Evolutionary conservation across 108 stramenopile genomes (phyloP).

Genomic region (Heterococcus sp.): DNA sequence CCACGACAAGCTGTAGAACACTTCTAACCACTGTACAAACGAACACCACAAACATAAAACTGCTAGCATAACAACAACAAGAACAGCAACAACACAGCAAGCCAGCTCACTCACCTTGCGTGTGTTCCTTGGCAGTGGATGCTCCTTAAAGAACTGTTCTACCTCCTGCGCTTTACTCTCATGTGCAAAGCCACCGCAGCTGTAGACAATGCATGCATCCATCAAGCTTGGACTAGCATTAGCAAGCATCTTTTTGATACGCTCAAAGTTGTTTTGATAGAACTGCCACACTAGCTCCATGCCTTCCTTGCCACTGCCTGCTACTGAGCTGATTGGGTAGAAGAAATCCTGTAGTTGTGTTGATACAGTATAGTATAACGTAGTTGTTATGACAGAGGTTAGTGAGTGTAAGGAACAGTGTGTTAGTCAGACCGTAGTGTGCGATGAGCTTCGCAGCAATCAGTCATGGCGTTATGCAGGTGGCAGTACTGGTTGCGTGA

Average conservation of each 20-base stretch:
- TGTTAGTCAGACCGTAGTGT: not conserved
- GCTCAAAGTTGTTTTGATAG: conserved; percentile 77
- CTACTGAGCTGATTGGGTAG: conserved; percentile 82
- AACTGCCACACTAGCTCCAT: conserved; percentile 81
- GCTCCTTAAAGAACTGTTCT: conserved; percentile 71
- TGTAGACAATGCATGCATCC: conserved; percentile 81
- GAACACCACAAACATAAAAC: too few relatives aligned
- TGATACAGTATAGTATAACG: conserved; percentile 59
- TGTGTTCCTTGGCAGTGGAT: conserved; percentile 68
- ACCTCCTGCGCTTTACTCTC: conserved; percentile 83
- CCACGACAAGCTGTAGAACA: too few relatives aligned
- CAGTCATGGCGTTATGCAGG: not conserved
- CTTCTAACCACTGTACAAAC: too few relatives aligned
- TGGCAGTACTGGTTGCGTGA: too few relatives aligned
- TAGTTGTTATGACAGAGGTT: not conserved
- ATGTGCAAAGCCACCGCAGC: conserved; percentile 72
- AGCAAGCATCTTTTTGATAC: conserved; percentile 74
- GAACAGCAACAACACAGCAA: not conserved
- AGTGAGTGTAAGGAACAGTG: conserved; percentile 28
- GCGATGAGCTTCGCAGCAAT: not conserved
- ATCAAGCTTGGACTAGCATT: conserved; percentile 78
- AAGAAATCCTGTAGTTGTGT: conserved; percentile 97
- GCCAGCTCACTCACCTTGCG: conserved; percentile 54
- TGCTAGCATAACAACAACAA: too few relatives aligned
- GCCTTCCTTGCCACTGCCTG: conserved; percentile 67